Percentiles rank a stretch among this genome's conserved stretches.
These are phyloP conservation scores for Physcomitrium patens DNA, from an alignment of 225 moss, liverwort and hornwort genomes.

Conservation along the genomic window DNA sequence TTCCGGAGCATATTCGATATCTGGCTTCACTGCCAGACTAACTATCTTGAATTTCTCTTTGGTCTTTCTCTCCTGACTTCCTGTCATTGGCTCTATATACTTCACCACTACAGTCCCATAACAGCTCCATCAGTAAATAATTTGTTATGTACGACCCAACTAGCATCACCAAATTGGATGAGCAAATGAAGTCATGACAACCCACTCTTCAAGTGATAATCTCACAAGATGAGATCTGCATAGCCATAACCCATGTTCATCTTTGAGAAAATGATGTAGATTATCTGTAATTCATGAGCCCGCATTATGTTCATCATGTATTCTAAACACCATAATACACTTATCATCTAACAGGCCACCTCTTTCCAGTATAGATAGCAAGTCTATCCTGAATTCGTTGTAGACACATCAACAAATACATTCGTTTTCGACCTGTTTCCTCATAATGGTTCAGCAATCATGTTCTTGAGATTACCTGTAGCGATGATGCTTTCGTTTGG, in stretches of 20 bases:
- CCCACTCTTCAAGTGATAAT: background rate
- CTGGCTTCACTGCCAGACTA: constrained; percentile 77
- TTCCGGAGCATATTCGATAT: constrained; percentile 72
- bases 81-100: constrained; percentile 72
- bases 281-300: background rate
- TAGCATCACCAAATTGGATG: background rate
- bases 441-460: background rate
- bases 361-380: background rate
- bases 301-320: background rate
- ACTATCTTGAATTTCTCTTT: constrained; percentile 89
- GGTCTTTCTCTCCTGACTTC: constrained; percentile 70
- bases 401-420: background rate
- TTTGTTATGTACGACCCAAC: background rate
- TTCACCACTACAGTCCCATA: constrained; percentile 65
- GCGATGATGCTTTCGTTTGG: constrained; percentile 75
- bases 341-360: background rate
- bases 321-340: background rate
- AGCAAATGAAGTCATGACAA: background rate
- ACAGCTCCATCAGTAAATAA: constrained; percentile 23
- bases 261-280: background rate
- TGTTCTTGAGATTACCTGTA: constrained; percentile 49
- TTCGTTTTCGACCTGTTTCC: background rate
- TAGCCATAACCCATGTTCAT: background rate
- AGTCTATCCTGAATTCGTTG: background rate
- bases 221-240: background rate